Base-by-base conservation (phyloP, 306 rosid species). In the Cucumis melo region DNA sequence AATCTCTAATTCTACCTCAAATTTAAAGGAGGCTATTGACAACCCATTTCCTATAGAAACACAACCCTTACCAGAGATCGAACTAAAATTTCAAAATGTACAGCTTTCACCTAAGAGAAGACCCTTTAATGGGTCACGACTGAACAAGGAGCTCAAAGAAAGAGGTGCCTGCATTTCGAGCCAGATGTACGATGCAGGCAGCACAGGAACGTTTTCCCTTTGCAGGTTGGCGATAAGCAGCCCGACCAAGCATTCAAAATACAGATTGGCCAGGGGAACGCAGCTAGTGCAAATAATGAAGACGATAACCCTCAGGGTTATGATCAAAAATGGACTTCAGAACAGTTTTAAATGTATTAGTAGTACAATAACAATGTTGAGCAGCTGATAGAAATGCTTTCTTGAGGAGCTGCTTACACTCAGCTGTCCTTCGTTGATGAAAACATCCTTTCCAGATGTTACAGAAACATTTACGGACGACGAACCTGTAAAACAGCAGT, bases 391-490 rank as follows among this genome's bases (percentile, higher is more conserved):
- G 75, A 86, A 81, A 66, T 58, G 62, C 34, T 80, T 81, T 50
- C 64, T 80, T 23, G 77, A 60, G 17, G 93, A 83, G 84, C 85
- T 78, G 87, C 88, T 86, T 57, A 32, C 46, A 21, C 84, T 81
- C 50, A 74, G 77, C 80, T 84, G 91, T 65, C 93, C 87, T 5
- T 86, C 91, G 24, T 86, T 87, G 79, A 91, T 55, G 80, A 80
- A 90, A 80, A 88, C 88, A 36, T 92, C 97, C 87, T 89, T 91
- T 84, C 90, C 88, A 8, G 86, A 79, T 48, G 92, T 83, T 79
- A 88, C 86, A 0, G 97, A 91, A 46, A 93, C 98, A 32, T 93
- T 93, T 76, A 93, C 98, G 1, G 94, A 76, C 79, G 51, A 39
- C 11, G 96, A 90, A 83, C 98, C 98, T 93, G 91, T 27, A 56